These are phyloP conservation scores for Alternaria gansuensis DNA, from an alignment of 2,329 filamentous ascomycete species.

Conservation along the genomic window DNA sequence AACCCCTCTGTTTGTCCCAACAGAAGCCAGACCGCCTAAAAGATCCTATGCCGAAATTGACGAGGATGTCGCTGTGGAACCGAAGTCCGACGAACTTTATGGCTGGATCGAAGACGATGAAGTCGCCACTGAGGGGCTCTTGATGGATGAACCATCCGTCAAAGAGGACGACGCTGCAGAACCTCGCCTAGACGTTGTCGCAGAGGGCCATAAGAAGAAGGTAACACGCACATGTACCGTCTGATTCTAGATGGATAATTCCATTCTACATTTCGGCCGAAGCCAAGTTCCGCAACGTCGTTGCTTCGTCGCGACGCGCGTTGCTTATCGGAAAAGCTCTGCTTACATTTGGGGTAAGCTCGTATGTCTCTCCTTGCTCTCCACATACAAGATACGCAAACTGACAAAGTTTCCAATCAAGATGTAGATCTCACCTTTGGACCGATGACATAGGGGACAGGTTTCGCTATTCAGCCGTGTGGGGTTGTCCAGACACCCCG, in stretches of 20 bases:
- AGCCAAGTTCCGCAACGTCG: conserved; percentile 5
- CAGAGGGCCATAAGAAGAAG: conserved; percentile 37
- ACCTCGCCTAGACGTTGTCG: conserved; percentile 29
- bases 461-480: conserved; percentile 31
- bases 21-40: conserved; percentile 61
- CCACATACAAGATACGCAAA: conserved; percentile 14
- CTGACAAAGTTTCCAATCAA: conserved; percentile 25
- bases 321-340: conserved; percentile 32
- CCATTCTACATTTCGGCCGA: not conserved
- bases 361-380: conserved; percentile 22
- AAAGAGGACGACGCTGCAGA: conserved; percentile 25
- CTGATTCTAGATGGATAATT: conserved; percentile 24
- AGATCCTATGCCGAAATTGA: conserved; percentile 65
- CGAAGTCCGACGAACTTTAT: conserved; percentile 71
- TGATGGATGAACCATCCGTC: conserved; percentile 45
- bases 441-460: conserved; percentile 30
- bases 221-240: conserved; percentile 36
- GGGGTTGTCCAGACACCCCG: conserved; percentile 30
- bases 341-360: conserved; percentile 28
- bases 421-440: conserved; percentile 27
- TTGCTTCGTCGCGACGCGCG: conserved; percentile 21
- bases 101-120: conserved; percentile 74
- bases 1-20: conserved; percentile 32
- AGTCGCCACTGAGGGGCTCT: conserved; percentile 53
- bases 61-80: conserved; percentile 69